Evolutionary conservation across 2,329 filamentous ascomycete genomes (phyloP).

Genomic region (Leptographium lundbergii): DNA sequence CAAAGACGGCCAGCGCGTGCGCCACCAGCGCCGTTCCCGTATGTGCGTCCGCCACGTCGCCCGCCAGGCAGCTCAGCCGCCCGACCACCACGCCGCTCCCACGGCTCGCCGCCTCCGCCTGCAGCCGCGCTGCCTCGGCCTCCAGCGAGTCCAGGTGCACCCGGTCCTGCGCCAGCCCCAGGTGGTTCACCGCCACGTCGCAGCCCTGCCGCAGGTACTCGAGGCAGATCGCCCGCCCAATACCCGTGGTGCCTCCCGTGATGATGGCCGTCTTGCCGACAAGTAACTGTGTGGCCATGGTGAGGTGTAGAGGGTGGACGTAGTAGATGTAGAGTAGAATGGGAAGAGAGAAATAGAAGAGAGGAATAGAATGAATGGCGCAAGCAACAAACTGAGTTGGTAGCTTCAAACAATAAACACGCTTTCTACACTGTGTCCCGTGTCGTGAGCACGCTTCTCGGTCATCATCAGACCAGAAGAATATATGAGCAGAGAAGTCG

Average conservation of each 20-base stretch:
- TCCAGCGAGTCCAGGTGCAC: constrained; percentile 40
- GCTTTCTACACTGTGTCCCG: no score
- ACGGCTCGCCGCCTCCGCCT: constrained; percentile 16
- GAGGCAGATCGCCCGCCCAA: constrained; percentile 73
- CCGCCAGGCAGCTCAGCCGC: constrained; percentile 52
- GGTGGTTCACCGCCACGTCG: constrained; percentile 68
- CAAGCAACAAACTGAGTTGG: no score
- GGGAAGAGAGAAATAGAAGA: not conserved
- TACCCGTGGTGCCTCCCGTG: constrained; percentile 76
- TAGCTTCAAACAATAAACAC: no score
- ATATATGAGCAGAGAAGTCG: no score
- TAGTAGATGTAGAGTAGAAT: not conserved
- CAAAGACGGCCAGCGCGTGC: constrained; percentile 48
- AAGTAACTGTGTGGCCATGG: constrained; percentile 36
- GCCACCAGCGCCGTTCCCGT: constrained; percentile 58
- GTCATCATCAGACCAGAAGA: no score
- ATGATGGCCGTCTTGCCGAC: constrained; percentile 69
- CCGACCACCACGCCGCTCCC: constrained; percentile 32
- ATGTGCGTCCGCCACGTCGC: constrained; percentile 64
- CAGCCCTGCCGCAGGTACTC: constrained; percentile 69
- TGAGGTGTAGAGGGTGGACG: not conserved
- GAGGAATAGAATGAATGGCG: no score
- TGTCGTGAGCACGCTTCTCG: no score
- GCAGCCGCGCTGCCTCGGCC: constrained; percentile 35
- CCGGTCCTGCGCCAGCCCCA: constrained; percentile 43